Conservation (phyloP, 2,329 filamentous ascomycete genomes). For the Colletotrichum cereale region DNA sequence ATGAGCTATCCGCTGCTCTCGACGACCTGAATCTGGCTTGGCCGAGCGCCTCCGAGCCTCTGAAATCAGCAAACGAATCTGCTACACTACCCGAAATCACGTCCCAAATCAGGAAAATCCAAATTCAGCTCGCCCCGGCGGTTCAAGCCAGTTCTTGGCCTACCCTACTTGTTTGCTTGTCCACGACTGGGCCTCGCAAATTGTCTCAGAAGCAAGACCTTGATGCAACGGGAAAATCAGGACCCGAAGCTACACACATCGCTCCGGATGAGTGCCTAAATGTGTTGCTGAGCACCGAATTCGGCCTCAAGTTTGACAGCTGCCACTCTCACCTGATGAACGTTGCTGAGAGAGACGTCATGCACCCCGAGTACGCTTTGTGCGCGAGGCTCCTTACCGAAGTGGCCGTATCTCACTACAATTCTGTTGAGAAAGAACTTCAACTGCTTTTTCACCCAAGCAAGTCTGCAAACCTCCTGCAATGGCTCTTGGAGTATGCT, state of each 20-base stretch:
- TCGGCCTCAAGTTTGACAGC: background rate
- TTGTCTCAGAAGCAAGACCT: constrained; percentile 39
- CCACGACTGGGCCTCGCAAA: background rate
- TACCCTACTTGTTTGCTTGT: background rate
- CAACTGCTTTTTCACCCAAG: constrained; percentile 46
- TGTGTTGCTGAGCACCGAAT: background rate
- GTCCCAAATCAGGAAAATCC: background rate
- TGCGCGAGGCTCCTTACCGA: constrained; percentile 43
- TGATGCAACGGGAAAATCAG: no score
- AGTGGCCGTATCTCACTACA: constrained; percentile 45
- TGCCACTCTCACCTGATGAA: constrained; percentile 1
- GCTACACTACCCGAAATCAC: background rate
- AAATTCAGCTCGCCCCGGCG: background rate
- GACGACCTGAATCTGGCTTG: background rate
- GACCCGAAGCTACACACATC: no score
- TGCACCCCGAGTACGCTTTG: constrained; percentile 13
- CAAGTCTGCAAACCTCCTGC: constrained; percentile 49
- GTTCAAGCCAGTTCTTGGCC: background rate
- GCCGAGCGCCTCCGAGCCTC: background rate
- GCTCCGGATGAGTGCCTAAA: background rate
- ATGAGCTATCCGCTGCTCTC: background rate
- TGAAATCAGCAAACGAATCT: background rate
- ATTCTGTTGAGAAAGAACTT: constrained; percentile 44
- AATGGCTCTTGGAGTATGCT: constrained; percentile 53
- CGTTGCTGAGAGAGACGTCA: constrained; percentile 2